Conservation (phyloP, 257 asterid genomes). For the Capsicum baccatum region DNA sequence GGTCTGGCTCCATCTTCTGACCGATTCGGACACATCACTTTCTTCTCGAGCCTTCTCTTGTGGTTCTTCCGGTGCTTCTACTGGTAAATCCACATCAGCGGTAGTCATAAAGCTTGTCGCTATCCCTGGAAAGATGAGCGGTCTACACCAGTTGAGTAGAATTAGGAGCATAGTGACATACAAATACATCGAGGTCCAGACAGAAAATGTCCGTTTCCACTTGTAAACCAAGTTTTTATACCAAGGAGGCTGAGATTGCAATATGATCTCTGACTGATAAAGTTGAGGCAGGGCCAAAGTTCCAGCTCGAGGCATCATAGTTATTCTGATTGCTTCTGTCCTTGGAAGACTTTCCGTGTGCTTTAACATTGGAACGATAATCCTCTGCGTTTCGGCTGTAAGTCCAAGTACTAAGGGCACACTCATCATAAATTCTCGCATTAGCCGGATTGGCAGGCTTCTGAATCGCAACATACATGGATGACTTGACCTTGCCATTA, state of each 20-base stretch:
- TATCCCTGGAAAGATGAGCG: slow-evolving; percentile 50
- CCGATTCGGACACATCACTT: slow-evolving; percentile 39
- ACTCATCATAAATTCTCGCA: slow-evolving; percentile 60
- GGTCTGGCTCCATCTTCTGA: slow-evolving; percentile 55
- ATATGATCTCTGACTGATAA: slow-evolving; percentile 56
- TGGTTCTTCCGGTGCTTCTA: slow-evolving; percentile 33
- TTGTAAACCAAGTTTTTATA: slow-evolving; percentile 54
- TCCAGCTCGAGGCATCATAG: slow-evolving; percentile 68
- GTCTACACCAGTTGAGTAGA: slow-evolving; percentile 53
- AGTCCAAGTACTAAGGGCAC: slow-evolving; percentile 71
- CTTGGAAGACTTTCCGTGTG: slow-evolving; percentile 65
- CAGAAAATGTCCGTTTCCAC: slow-evolving; percentile 74
- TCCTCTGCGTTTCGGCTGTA: slow-evolving; percentile 58
- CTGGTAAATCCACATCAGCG: not conserved
- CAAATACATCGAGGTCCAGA: slow-evolving; percentile 65
- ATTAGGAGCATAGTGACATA: slow-evolving; percentile 50
- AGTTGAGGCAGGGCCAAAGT: slow-evolving; percentile 67
- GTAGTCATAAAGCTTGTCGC: not conserved
- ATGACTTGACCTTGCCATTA: slow-evolving; percentile 59
- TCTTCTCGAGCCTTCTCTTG: slow-evolving; percentile 31
- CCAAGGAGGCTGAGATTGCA: slow-evolving; percentile 70
- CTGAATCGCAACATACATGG: slow-evolving; percentile 74
- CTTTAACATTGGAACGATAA: slow-evolving; percentile 54
- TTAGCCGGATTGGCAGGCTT: slow-evolving; percentile 72
- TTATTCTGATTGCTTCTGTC: slow-evolving; percentile 54